Conservation (phyloP, 441 rosid species). For the Pelargonium citronellum region DNA sequence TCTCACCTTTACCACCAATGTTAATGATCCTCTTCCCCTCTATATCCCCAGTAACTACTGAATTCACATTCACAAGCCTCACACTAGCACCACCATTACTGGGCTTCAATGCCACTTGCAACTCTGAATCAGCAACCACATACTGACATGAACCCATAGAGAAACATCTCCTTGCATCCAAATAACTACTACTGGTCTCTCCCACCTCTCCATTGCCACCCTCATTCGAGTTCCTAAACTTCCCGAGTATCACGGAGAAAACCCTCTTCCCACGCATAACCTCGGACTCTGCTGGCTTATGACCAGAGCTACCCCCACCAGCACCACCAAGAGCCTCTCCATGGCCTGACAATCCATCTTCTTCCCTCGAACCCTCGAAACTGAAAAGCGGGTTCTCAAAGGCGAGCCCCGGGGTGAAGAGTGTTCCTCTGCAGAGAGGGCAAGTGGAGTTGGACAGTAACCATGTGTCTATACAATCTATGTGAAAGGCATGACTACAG, state of each 20-base stretch:
- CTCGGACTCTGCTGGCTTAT: slow-evolving; percentile 49
- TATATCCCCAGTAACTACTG: slow-evolving; percentile 31
- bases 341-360: slow-evolving; percentile 28
- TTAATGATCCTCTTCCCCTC: slow-evolving; percentile 58
- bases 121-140: slow-evolving; percentile 44
- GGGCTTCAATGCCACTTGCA: slow-evolving; percentile 22
- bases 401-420: slow-evolving; percentile 27
- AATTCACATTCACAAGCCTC: slow-evolving; percentile 37
- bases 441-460: slow-evolving; percentile 11
- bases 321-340: slow-evolving; percentile 20
- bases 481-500: slow-evolving; percentile 17
- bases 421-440: slow-evolving; percentile 8
- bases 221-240: slow-evolving; percentile 42
- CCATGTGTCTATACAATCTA: slow-evolving; percentile 12
- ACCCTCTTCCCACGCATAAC: slow-evolving; percentile 55
- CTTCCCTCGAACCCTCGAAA: slow-evolving; percentile 37
- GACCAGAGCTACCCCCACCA: slow-evolving; percentile 32
- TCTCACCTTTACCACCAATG: slow-evolving; percentile 56
- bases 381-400: slow-evolving; percentile 43
- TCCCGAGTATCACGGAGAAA: slow-evolving; percentile 63
- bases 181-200: slow-evolving; percentile 40
- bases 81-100: slow-evolving; percentile 26
- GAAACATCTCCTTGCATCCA: slow-evolving; percentile 63
- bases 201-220: slow-evolving; percentile 30
- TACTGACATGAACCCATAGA: slow-evolving; percentile 58